Percentiles rank a stretch among this genome's conserved stretches.
phyloP scores from a whole-genome alignment of 2,329 filamentous ascomycete species.

The Penicillium sp. region DNA sequence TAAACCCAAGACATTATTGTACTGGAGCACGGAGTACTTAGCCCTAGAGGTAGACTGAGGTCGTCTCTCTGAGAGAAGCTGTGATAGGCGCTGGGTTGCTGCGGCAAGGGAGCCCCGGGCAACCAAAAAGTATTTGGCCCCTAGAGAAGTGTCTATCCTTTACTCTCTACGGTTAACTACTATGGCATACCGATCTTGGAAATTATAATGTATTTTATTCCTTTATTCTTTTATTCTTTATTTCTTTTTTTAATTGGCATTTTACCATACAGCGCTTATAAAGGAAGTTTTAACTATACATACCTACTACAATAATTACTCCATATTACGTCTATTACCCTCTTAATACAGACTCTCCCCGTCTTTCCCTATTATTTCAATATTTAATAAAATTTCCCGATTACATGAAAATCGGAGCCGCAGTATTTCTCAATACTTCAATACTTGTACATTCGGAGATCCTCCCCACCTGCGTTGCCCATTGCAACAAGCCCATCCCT shows the following conservation, averaged over 20 bases:
- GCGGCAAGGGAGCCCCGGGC: slow-evolving; percentile 35
- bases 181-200: neutral
- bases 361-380: neutral
- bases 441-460: slow-evolving; percentile 20
- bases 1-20: neutral
- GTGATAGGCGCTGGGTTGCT: slow-evolving; percentile 31
- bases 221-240: no score
- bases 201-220: neutral
- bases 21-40: no score
- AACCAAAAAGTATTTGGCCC: slow-evolving; percentile 20
- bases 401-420: slow-evolving; percentile 1
- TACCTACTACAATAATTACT: neutral
- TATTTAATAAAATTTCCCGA: slow-evolving; percentile 3
- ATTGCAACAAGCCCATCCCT: slow-evolving; percentile 37
- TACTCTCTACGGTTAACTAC: slow-evolving; percentile 1
- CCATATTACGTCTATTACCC: neutral
- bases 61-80: neutral
- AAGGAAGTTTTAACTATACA: neutral
- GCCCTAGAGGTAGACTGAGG: no score
- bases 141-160: slow-evolving; percentile 7
- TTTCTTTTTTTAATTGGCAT: neutral
- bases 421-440: slow-evolving; percentile 10
- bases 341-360: neutral
- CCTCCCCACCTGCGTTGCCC: slow-evolving; percentile 36
- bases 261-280: neutral